Base-by-base conservation (phyloP, 495 filamentous ascomycete genomes). In the Tuber microsphaerosporum region DNA sequence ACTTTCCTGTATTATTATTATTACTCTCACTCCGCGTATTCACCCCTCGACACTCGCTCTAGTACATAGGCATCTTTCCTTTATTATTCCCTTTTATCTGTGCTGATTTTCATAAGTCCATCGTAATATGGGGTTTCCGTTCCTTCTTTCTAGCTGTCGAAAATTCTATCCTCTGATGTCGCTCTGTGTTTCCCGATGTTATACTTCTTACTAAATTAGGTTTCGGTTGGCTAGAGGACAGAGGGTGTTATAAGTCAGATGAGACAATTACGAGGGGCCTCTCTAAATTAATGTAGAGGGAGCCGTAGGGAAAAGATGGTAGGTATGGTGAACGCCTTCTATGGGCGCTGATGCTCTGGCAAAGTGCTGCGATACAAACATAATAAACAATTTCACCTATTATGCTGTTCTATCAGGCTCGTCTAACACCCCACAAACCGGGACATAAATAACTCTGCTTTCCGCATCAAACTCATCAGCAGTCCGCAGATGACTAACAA, bases 1-100 rank as follows among this genome's bases (percentile, higher is more conserved):
- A 31, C 26, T 65, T 65, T 65, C 56, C 56, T 65, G 56, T 65
- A 65, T 65, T 7, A 65, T 65, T 65, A 65, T 34, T 65, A 17
- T 41, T 41, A 6, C 51, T 26, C 56, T 65, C 56, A 6, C n/a
- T 56, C 48, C 56, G 56, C 26, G 26, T 65, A 65, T 65, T 65
- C n/a, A 19, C 56, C 56, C 26, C 14, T 65, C 26, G 31, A 65
- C 12, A 16, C 14, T 34, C 56, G 56, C 31, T 34, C 26, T 34
- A 65, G 56, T 65, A 65, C 56, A 65, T 65, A 65, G 26, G 26
- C 56, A 65, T 19, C 26, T 65, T 34, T 65, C 26, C 26, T 65
- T 65, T 65, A 65, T 65, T 65, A 65, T 34, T 19, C 56, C 26
- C 12, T 34, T 56, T 56, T 56, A 20, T 56, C 10, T 56, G 12